A percentile compares a stretch with the other conserved stretches of the same genome.
These are phyloP conservation scores for Fusarium newnesense DNA, from an alignment of 2,329 filamentous ascomycete species.

Conservation along the genomic window DNA sequence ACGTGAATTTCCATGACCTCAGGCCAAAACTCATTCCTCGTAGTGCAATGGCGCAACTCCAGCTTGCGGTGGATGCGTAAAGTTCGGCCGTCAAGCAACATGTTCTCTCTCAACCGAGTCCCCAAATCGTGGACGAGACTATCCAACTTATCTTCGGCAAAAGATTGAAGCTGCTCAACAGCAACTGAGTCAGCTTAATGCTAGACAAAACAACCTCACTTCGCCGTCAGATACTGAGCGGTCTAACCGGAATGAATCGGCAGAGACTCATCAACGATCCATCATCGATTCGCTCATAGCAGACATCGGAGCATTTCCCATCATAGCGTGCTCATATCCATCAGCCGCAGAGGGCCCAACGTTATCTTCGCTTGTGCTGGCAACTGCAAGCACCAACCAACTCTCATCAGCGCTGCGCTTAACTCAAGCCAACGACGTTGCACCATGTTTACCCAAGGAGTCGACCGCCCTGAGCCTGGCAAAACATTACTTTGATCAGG, in stretches of 20 bases:
- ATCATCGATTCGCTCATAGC: slow-evolving; percentile 14
- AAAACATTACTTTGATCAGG: not conserved
- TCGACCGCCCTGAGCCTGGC: not conserved
- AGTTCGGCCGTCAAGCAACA: not conserved
- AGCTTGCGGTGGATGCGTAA: slow-evolving; percentile 4
- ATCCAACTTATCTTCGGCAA: not conserved
- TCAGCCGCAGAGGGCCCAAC: not conserved
- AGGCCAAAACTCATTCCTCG: accelerated
- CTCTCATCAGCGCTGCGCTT: not conserved
- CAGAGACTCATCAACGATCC: not conserved
- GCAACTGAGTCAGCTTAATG: not conserved
- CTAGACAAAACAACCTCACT: accelerated
- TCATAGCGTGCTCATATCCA: slow-evolving; percentile 1
- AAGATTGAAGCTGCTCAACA: slow-evolving; percentile 1
- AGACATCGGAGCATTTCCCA: slow-evolving; percentile 5
- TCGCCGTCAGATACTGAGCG: not conserved
- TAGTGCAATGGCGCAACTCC: slow-evolving; percentile 5
- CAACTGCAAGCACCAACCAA: slow-evolving; percentile 6
- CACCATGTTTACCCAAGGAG: not conserved
- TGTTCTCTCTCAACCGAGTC: not conserved
- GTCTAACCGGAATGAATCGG: not conserved
- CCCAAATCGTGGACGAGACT: not conserved
- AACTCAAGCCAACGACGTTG: not conserved
- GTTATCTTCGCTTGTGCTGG: slow-evolving; percentile 1
- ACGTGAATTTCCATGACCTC: too few relatives aligned